phyloP scores from a whole-genome alignment of 2,329 filamentous ascomycete genomes.

The Madurella mycetomatis region DNA sequence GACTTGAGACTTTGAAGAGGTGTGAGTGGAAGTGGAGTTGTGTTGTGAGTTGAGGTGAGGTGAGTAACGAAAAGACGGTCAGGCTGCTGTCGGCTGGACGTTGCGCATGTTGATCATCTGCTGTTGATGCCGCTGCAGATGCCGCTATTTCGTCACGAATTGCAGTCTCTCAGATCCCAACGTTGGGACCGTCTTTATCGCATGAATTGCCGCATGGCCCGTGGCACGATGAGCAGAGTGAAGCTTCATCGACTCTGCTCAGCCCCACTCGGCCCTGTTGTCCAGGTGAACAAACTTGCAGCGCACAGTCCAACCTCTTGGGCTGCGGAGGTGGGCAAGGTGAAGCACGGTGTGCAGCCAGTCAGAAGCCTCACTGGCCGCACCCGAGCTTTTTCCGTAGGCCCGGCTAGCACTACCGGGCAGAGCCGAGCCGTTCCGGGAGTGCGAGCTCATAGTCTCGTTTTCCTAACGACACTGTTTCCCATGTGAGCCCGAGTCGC shows the following conservation, averaged over 20 bases:
- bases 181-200: neutral
- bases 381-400: constrained; percentile 17
- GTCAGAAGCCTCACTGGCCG: neutral
- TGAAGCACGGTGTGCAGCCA: neutral
- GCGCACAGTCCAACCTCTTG: neutral
- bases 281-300: constrained; percentile 11
- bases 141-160: neutral
- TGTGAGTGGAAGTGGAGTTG: neutral
- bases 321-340: neutral
- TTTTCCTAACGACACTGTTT: neutral
- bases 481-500: no score
- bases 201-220: neutral
- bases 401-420: constrained; percentile 4
- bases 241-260: constrained; percentile 3
- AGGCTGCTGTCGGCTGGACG: neutral
- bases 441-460: neutral
- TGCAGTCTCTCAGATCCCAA: neutral
- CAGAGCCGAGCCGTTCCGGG: constrained; percentile 11
- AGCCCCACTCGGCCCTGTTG: constrained; percentile 14
- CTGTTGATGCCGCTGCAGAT: neutral
- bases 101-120: neutral
- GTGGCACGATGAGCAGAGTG: neutral
- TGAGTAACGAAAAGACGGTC: neutral
- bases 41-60: neutral
- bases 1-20: neutral